These are phyloP conservation scores for Phytopythium sindhum DNA, from an alignment of 352 stramenopile species.

Conservation along the genomic window DNA sequence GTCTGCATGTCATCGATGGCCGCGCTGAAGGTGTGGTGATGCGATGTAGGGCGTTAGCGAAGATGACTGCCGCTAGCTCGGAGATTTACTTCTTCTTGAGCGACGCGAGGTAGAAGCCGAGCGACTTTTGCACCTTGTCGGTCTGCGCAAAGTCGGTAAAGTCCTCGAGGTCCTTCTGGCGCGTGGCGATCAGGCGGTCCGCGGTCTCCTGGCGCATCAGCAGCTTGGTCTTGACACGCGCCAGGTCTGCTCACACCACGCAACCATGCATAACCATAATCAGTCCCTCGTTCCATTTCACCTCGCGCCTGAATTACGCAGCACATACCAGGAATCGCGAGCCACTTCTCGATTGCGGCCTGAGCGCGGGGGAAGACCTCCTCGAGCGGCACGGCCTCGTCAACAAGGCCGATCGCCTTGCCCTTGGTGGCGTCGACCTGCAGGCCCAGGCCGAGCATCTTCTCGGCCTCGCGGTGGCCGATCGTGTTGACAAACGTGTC, in stretches of 20 bases:
- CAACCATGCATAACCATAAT: background rate
- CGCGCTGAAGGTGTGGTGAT: background rate
- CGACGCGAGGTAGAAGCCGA: slow-evolving; percentile 72
- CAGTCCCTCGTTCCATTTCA: background rate
- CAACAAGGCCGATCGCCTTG: slow-evolving; percentile 72
- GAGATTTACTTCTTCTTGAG: slow-evolving; percentile 69
- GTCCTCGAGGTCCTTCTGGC: slow-evolving; percentile 58
- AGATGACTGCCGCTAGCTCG: background rate
- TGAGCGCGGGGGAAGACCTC: slow-evolving; percentile 71
- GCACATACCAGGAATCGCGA: slow-evolving; percentile 71
- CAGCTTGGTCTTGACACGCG: slow-evolving; percentile 72
- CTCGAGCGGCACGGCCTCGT: slow-evolving; percentile 72
- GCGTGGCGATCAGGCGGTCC: slow-evolving; percentile 43
- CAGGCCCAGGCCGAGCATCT: slow-evolving; percentile 78
- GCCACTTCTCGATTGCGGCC: slow-evolving; percentile 66
- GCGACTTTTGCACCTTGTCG: slow-evolving; percentile 80
- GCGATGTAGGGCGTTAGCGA: background rate
- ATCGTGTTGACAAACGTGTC: slow-evolving; percentile 85
- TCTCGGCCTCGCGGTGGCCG: slow-evolving; percentile 77
- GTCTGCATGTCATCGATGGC: background rate
- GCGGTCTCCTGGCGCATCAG: slow-evolving; percentile 76
- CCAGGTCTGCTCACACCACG: slow-evolving; percentile 31
- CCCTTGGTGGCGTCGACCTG: slow-evolving; percentile 75
- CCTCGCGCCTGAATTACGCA: background rate
- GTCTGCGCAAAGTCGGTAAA: slow-evolving; percentile 77